Conservation (phyloP, 768 basidiomycete genomes). For the Gloeophyllum trabeum region DNA sequence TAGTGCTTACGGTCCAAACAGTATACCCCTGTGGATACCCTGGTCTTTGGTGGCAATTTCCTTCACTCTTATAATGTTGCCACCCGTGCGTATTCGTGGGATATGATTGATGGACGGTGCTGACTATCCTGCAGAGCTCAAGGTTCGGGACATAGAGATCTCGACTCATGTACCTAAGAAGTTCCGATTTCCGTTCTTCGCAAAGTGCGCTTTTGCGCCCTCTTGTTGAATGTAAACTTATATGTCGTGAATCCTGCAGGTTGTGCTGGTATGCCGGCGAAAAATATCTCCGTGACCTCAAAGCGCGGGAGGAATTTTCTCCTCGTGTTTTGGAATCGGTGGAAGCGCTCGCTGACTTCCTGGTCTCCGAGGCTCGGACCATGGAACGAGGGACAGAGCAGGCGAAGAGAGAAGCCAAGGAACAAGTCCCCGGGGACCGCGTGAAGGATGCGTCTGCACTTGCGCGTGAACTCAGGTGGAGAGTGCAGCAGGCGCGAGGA, state of each 20-base stretch:
- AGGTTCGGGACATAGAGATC: constrained; percentile 86
- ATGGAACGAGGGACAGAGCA: constrained; percentile 65
- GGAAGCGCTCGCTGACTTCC: constrained; percentile 59
- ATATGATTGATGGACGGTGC: background rate
- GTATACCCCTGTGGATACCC: constrained; percentile 85
- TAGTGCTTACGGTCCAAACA: constrained; percentile 19
- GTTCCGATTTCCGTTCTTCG: constrained; percentile 43
- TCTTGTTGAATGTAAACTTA: constrained; percentile 1
- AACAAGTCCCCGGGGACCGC: constrained; percentile 71
- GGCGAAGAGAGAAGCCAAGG: constrained; percentile 67
- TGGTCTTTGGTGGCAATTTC: constrained; percentile 98
- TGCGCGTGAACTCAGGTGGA: constrained; percentile 82
- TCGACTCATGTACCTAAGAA: constrained; percentile 88
- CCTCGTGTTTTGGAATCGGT: constrained; percentile 63
- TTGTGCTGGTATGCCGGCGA: constrained; percentile 89
- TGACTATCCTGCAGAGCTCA: constrained; percentile 48
- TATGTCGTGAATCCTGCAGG: constrained; percentile 23
- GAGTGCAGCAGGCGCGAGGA: constrained; percentile 51
- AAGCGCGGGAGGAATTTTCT: constrained; percentile 37
- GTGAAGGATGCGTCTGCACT: constrained; percentile 75
- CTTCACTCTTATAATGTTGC: constrained; percentile 85
- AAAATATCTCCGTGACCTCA: constrained; percentile 65
- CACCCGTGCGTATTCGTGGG: constrained; percentile 49
- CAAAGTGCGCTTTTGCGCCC: constrained; percentile 9
- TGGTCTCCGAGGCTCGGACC: constrained; percentile 63